Evolutionary conservation across 306 rosid species (phyloP).

Genomic region (Quercus aquifolioides): DNA sequence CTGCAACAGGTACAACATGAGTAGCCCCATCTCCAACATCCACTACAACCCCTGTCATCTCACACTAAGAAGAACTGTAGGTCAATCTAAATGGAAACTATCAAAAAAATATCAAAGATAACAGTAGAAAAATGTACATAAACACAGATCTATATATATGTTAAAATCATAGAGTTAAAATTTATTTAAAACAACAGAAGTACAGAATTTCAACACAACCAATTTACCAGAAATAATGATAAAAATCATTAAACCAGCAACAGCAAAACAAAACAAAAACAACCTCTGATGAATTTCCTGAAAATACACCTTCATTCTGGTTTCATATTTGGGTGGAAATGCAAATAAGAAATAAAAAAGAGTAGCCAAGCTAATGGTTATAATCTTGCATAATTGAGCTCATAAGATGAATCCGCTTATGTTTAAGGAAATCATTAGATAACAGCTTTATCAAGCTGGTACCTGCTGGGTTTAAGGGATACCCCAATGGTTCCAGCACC

Average conservation of each 20-base stretch:
- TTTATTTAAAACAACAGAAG: background rate
- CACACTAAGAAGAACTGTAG: conserved; percentile 67
- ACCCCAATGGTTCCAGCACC: too few relatives aligned
- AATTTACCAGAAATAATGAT: background rate
- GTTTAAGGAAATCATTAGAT: background rate
- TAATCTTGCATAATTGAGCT: background rate
- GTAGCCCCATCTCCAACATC: conserved; percentile 97
- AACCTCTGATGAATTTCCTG: background rate
- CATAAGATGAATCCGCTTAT: background rate
- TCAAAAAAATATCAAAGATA: background rate
- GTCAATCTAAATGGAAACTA: conserved; percentile 42
- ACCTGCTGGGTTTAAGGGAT: background rate
- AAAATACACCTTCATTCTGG: background rate
- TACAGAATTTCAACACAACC: background rate
- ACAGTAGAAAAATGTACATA: background rate
- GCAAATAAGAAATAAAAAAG: background rate
- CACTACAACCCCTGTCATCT: conserved; percentile 99
- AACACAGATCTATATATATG: background rate
- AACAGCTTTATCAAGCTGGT: background rate
- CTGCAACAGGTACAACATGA: conserved; percentile 97
- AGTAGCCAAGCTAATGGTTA: background rate
- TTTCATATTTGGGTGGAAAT: background rate
- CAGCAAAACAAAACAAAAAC: background rate
- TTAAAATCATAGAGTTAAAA: background rate
- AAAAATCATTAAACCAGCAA: background rate